These are phyloP conservation scores for Mucor sp. DNA, from an alignment of 371 early-diverging fungal species.

Conservation along the genomic window DNA sequence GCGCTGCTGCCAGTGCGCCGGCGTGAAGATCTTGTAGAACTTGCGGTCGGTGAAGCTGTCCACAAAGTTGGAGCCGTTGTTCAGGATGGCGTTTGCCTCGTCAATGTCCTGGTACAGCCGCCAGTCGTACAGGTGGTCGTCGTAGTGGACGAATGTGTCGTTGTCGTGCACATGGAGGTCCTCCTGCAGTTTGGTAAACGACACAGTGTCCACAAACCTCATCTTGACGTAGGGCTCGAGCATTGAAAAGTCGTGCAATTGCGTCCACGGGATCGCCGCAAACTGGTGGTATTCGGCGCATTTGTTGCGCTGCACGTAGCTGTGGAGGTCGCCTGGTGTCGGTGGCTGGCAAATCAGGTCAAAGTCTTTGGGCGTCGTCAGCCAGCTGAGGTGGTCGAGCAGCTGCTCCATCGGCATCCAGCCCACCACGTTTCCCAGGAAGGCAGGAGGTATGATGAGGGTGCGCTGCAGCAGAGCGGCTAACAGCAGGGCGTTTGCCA, in stretches of 20 bases:
- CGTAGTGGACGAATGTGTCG: slow-evolving; percentile 38
- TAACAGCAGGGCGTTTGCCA: slow-evolving; percentile 57
- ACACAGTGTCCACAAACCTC: slow-evolving; percentile 21
- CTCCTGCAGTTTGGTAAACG: slow-evolving; percentile 28
- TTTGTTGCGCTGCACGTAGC: slow-evolving; percentile 18
- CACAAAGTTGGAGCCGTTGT: slow-evolving; percentile 43
- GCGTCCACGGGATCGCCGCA: slow-evolving; percentile 44
- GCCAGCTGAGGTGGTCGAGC: slow-evolving; percentile 36
- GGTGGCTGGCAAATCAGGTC: slow-evolving; percentile 24
- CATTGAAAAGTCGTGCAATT: slow-evolving; percentile 35
- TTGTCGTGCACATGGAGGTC: slow-evolving; percentile 20
- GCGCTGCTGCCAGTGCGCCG: slow-evolving; percentile 27
- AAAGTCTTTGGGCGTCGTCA: slow-evolving; percentile 33
- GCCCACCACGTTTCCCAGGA: slow-evolving; percentile 42
- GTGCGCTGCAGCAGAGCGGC: slow-evolving; percentile 56
- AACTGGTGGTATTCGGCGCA: slow-evolving; percentile 36
- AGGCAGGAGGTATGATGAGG: slow-evolving; percentile 57
- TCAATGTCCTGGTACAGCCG: slow-evolving; percentile 43
- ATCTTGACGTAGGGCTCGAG: slow-evolving; percentile 33
- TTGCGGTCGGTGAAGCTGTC: slow-evolving; percentile 42
- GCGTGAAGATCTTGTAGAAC: slow-evolving; percentile 37
- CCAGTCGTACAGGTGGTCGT: slow-evolving; percentile 52
- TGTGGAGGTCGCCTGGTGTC: slow-evolving; percentile 9
- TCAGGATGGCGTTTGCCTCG: slow-evolving; percentile 31
- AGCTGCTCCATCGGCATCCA: slow-evolving; percentile 47